A percentile compares a stretch with the other conserved stretches of the same genome.
These are phyloP conservation scores for Phytophthora colocasiae DNA, from an alignment of 352 stramenopile species.

Conservation along the genomic window DNA sequence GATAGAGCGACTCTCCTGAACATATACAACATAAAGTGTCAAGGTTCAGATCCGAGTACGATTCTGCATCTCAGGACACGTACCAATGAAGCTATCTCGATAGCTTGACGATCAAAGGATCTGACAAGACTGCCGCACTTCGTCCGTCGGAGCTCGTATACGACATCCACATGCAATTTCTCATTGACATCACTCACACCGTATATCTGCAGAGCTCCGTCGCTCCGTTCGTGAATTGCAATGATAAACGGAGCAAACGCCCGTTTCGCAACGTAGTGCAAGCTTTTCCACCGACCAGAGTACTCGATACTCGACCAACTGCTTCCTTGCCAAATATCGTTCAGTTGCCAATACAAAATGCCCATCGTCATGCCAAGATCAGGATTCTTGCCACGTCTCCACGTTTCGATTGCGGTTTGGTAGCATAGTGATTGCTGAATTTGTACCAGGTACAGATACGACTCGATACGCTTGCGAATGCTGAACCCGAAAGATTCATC, in stretches of 20 bases:
- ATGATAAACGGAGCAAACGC: conserved; percentile 77
- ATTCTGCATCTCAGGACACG: conserved; percentile 1
- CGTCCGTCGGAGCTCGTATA: conserved; percentile 55
- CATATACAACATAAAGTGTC: conserved; percentile 7
- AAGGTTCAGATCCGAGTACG: background rate
- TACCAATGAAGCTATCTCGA: conserved; percentile 49
- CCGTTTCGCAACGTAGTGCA: conserved; percentile 79
- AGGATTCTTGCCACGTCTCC: conserved; percentile 66
- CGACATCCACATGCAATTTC: conserved; percentile 41
- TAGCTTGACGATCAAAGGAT: conserved; percentile 30
- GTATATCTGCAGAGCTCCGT: conserved; percentile 43
- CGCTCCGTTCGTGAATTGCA: conserved; percentile 40
- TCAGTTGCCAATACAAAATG: conserved; percentile 90
- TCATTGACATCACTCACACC: conserved; percentile 60
- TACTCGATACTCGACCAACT: conserved; percentile 90
- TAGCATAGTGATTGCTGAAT: conserved; percentile 85
- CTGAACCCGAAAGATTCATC: conserved; percentile 46
- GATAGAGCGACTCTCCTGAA: conserved; percentile 50
- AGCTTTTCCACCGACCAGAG: conserved; percentile 79
- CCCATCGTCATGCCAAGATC: conserved; percentile 71
- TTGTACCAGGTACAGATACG: conserved; percentile 80
- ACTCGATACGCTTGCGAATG: conserved; percentile 54
- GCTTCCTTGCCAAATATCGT: conserved; percentile 89
- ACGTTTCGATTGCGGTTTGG: conserved; percentile 74
- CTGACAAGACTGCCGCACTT: conserved; percentile 54